These are phyloP conservation scores for Sphaerobolus stellatus DNA, from an alignment of 1,284 basidiomycete species.

Conservation along the genomic window DNA sequence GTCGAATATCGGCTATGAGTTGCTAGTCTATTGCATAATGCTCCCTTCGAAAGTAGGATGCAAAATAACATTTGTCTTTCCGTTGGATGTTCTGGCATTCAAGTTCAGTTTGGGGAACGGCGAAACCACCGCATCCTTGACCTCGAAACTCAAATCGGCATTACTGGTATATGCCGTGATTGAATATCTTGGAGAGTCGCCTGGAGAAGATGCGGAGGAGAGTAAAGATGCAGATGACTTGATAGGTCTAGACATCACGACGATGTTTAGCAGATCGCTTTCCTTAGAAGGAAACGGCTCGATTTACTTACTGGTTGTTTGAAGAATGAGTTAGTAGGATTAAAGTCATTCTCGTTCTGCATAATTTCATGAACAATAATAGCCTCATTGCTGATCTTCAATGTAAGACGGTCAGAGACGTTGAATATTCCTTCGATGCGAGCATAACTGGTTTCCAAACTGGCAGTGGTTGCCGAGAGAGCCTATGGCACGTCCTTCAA, in stretches of 20 bases:
- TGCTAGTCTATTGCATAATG: conserved; percentile 1
- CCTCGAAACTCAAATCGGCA: conserved; percentile 13
- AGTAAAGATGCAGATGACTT: conserved; percentile 1
- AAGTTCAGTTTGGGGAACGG: conserved; percentile 18
- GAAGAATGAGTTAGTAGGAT: conserved; percentile 9
- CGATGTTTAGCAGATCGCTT: too few relatives aligned
- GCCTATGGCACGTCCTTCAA: conserved; percentile 9
- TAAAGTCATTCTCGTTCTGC: conserved; percentile 6
- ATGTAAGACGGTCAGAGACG: conserved; percentile 11
- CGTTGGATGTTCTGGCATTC: conserved; percentile 38
- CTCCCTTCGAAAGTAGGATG: conserved; percentile 43
- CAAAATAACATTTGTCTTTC: conserved; percentile 33
- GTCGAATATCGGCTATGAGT: neutral
- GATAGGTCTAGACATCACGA: conserved; percentile 10
- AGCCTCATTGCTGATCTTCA: conserved; percentile 19
- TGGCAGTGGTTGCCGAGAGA: conserved; percentile 8
- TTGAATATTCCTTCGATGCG: conserved; percentile 20
- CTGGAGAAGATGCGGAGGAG: conserved; percentile 11
- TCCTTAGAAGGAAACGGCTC: conserved; percentile 7
- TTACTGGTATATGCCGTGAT: conserved; percentile 9
- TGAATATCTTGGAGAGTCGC: conserved; percentile 11
- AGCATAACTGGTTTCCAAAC: conserved; percentile 16
- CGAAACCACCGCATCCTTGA: conserved; percentile 9
- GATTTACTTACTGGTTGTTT: conserved; percentile 17
- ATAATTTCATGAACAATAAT: conserved; percentile 18